Conservation (phyloP, 371 early-diverging fungal genomes). For the Mortierella polycephala region DNA sequence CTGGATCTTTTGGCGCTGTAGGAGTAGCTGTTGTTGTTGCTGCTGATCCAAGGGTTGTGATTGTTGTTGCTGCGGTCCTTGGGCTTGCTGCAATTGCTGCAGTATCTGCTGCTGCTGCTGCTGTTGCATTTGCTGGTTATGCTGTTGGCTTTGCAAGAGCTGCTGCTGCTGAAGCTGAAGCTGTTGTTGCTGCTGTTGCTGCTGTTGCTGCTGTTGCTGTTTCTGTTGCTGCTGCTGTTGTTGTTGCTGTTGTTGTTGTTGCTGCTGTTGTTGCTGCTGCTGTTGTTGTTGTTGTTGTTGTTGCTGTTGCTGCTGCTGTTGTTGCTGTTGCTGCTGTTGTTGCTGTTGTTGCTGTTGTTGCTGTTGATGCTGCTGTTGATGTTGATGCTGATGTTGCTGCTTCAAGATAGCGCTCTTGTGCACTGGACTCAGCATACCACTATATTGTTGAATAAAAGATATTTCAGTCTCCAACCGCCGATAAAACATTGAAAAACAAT, state of each 20-base stretch:
- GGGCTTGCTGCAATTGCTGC: too few relatives aligned
- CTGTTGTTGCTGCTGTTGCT: slow-evolving; percentile 14
- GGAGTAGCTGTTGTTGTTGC: too few relatives aligned
- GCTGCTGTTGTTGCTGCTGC: slow-evolving; percentile 24
- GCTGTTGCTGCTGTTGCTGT: slow-evolving; percentile 9
- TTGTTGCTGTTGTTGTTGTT: slow-evolving; percentile 27
- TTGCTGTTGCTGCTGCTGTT: slow-evolving; percentile 20
- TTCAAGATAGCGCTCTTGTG: slow-evolving; percentile 13
- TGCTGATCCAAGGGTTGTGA: too few relatives aligned
- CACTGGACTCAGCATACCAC: slow-evolving; percentile 35
- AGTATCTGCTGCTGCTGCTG: too few relatives aligned
- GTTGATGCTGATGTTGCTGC: slow-evolving; percentile 15
- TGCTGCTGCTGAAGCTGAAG: slow-evolving; percentile 27
- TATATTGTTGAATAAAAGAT: not conserved
- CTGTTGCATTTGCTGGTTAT: slow-evolving; percentile 23
- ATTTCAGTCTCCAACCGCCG: not conserved
- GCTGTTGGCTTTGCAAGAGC: slow-evolving; percentile 9
- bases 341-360: slow-evolving; percentile 19
- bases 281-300: slow-evolving; percentile 25
- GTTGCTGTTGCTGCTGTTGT: slow-evolving; percentile 13
- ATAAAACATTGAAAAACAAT: not conserved
- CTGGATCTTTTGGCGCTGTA: too few relatives aligned
- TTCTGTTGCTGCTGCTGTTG: slow-evolving; percentile 22
- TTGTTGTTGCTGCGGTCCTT: too few relatives aligned
- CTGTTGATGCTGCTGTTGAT: slow-evolving; percentile 18